Evolutionary conservation across 202 grass and related monocot genomes (phyloP), one percentile per base, ranked within the genome.

Genomic region (Brachypodium distachyon): DNA sequence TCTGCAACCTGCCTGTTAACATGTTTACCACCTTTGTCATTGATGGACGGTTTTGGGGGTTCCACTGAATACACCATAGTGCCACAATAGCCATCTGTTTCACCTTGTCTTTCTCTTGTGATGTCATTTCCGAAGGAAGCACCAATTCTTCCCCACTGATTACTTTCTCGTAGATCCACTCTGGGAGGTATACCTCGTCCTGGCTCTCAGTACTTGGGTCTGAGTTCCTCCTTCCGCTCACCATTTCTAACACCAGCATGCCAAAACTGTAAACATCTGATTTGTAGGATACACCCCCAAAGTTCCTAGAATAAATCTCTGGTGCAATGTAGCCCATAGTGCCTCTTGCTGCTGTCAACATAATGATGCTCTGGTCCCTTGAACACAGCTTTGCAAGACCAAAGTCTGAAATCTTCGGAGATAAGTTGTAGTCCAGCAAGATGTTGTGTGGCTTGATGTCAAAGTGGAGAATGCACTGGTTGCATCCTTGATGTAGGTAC

Each of bases 241-340:
- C 61, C 61, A 65, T 65, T 65, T 65, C 61, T 1, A 42, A 7
- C 19, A 41, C 61, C 0, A 65, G 21, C 61, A 65, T 65, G 61
- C 61, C 61, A 1, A 42, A 65, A 65, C 61, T 65, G 23, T 83
- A 90, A 2, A 90, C 84, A 60, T 90, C 88, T 0, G 82, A 84
- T 26, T 93, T 93, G 47, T 89, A 70, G 0, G 90, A 89, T 12
- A 89, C 38, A 0, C 49, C 82, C 0, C 86, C 86, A 32, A 93
- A 93, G 26, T 89, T 93, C 38, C 67, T 64, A 13, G 86, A 93
- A 19, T 73, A 81, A 34, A 78, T 10, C 22, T 84, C 72, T 17
- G 82, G 87, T 54, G 87, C 87, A n/a, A 90, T 84, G 23, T 88
- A 89, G 28, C 86, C 86, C 70, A 92, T 83, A 0, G 90, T 86